These are phyloP conservation scores for Chloridella minuta DNA, from an alignment of 352 stramenopile genomes.

Conservation along the genomic window DNA sequence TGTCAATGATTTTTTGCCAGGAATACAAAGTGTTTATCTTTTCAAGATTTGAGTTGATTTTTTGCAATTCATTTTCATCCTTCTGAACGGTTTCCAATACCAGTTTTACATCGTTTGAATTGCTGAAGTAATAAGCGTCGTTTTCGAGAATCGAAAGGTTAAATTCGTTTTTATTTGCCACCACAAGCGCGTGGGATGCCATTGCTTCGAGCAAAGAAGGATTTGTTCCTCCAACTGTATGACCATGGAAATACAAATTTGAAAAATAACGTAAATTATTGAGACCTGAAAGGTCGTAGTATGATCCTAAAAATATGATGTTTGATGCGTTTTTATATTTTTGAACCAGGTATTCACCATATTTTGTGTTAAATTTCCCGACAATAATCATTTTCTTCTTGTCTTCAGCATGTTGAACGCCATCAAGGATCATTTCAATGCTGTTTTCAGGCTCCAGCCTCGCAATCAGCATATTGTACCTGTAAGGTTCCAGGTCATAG, in stretches of 20 bases:
- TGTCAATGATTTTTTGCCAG: background rate
- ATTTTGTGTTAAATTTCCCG: background rate
- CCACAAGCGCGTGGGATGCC: background rate
- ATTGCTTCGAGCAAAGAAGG: background rate
- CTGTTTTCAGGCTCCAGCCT: background rate
- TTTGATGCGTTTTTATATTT: background rate
- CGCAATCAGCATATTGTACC: background rate
- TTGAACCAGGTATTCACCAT: background rate
- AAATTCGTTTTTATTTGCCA: constrained; percentile 4
- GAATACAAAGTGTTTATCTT: background rate
- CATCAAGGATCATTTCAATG: background rate
- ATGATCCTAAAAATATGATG: background rate
- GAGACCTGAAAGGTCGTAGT: background rate
- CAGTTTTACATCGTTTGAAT: background rate
- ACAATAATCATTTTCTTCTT: background rate
- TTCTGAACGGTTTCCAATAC: background rate
- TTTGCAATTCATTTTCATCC: background rate
- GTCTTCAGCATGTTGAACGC: background rate
- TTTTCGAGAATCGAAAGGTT: background rate
- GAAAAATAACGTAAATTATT: background rate
- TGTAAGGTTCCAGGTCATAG: background rate
- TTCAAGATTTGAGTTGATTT: background rate
- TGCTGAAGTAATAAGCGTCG: background rate
- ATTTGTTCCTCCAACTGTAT: background rate
- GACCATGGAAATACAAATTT: background rate